phyloP scores from a whole-genome alignment of 176 grass and related monocot genomes.

The Paspalum notatum region DNA sequence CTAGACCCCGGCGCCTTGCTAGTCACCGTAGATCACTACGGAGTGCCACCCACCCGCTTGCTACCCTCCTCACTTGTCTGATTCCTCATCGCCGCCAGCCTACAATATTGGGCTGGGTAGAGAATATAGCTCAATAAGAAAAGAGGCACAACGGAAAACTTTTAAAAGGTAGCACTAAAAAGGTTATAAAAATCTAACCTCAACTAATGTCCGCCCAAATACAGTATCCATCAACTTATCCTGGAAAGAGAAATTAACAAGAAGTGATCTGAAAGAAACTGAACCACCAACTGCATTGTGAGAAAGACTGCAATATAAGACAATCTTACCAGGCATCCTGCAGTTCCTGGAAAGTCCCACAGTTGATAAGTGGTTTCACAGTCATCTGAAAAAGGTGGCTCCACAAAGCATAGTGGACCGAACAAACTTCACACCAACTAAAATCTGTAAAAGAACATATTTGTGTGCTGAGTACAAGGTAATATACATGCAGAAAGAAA shows the following conservation, averaged over 20 bases:
- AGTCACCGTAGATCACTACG: too few species aligned
- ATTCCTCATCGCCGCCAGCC: too few species aligned
- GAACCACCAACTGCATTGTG: slow-evolving; percentile 15
- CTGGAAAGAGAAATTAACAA: slow-evolving; percentile 55
- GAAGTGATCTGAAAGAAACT: slow-evolving; percentile 28
- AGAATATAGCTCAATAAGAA: slow-evolving; percentile 30
- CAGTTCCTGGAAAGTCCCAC: slow-evolving; percentile 91
- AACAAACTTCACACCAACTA: slow-evolving; percentile 95
- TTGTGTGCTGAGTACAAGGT: slow-evolving; percentile 31
- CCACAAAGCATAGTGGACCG: slow-evolving; percentile 78
- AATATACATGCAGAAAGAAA: slow-evolving; percentile 27
- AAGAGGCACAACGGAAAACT: background rate
- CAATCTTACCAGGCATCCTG: slow-evolving; percentile 84
- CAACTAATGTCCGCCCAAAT: slow-evolving; percentile 93
- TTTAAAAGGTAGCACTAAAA: slow-evolving; percentile 29
- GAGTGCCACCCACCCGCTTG: too few species aligned
- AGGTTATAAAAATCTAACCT: slow-evolving; percentile 60
- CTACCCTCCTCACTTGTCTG: too few species aligned
- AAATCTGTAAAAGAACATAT: slow-evolving; percentile 61
- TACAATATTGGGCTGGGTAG: slow-evolving; percentile 89
- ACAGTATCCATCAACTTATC: slow-evolving; percentile 91
- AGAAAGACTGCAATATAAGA: slow-evolving; percentile 30
- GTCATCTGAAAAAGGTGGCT: slow-evolving; percentile 98
- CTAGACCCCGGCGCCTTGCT: too few species aligned
- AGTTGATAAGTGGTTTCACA: slow-evolving; percentile 84